phyloP scores from a whole-genome alignment of 2,329 filamentous ascomycete species.

The Verticillium tricorpus region DNA sequence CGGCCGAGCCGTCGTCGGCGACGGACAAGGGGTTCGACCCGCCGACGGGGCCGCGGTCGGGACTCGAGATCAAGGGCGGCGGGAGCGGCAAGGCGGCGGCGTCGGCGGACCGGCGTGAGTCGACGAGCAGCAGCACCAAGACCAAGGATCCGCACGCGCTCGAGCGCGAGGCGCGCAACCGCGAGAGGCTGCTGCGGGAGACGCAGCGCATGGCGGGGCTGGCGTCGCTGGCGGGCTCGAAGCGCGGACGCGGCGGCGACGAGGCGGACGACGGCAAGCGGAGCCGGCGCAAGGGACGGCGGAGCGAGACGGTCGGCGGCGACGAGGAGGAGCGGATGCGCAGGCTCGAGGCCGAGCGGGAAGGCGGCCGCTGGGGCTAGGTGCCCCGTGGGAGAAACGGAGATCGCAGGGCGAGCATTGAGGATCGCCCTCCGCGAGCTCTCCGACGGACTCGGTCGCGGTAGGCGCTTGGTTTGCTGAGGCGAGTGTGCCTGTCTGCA shows the following conservation, averaged over 20 bases:
- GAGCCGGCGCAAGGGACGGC: slow-evolving; percentile 42
- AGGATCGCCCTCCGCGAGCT: neutral
- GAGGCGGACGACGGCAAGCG: slow-evolving; percentile 25
- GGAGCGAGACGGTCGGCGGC: slow-evolving; percentile 42
- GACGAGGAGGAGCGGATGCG: slow-evolving; percentile 50
- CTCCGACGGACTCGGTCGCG: neutral
- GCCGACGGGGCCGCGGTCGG: slow-evolving; percentile 28
- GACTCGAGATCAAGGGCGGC: slow-evolving; percentile 32
- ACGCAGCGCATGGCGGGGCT: slow-evolving; percentile 59
- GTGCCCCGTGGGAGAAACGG: neutral
- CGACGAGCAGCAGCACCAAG: slow-evolving; percentile 16
- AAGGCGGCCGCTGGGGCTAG: slow-evolving; percentile 46
- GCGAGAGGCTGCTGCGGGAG: slow-evolving; percentile 64
- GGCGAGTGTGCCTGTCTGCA: no score
- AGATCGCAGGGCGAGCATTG: neutral
- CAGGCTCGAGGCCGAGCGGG: slow-evolving; percentile 55
- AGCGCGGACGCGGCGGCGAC: slow-evolving; percentile 44
- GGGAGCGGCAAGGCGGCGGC: neutral
- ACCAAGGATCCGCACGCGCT: slow-evolving; percentile 60
- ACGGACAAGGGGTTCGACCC: slow-evolving; percentile 36
- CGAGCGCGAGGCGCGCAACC: slow-evolving; percentile 62
- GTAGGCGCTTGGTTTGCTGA: neutral
- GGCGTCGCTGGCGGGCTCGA: slow-evolving; percentile 38
- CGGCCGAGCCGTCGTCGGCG: slow-evolving; percentile 23
- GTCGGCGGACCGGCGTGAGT: slow-evolving; percentile 19